Conservation (phyloP, 2,329 filamentous ascomycete species). For the Sporothrix brunneoviolacea region DNA sequence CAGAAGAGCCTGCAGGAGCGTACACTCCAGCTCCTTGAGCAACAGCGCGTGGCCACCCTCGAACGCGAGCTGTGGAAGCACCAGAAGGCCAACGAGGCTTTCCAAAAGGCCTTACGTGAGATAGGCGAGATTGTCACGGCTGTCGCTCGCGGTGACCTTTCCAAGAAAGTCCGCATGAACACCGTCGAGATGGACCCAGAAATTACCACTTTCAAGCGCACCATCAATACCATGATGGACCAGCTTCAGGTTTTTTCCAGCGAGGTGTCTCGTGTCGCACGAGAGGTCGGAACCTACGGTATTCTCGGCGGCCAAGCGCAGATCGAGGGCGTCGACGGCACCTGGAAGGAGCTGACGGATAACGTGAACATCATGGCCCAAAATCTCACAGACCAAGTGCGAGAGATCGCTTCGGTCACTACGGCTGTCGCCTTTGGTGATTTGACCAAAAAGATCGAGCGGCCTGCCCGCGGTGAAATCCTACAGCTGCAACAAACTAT, state of each 20-base stretch:
- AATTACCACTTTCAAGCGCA: constrained; percentile 95
- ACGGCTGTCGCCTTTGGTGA: constrained; percentile 79
- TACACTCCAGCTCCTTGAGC: constrained; percentile 74
- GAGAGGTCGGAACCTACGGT: constrained; percentile 93
- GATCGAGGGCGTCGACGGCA: constrained; percentile 89
- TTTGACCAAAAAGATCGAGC: constrained; percentile 76
- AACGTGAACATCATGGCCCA: constrained; percentile 83
- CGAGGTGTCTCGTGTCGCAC: constrained; percentile 88
- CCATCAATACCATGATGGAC: constrained; percentile 99
- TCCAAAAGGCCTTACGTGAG: constrained; percentile 93
- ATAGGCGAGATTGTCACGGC: constrained; percentile 97
- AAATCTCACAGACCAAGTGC: constrained; percentile 75
- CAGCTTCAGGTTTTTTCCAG: constrained; percentile 94
- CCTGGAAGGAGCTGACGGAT: constrained; percentile 94
- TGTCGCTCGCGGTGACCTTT: constrained; percentile 89
- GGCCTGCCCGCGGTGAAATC: constrained; percentile 74
- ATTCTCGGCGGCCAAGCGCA: constrained; percentile 89
- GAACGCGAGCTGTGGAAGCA: constrained; percentile 95
- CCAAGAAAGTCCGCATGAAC: constrained; percentile 94
- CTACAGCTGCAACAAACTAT: constrained; percentile 78
- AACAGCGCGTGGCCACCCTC: constrained; percentile 78
- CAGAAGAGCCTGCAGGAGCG: constrained; percentile 80
- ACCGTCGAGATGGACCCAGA: constrained; percentile 96
- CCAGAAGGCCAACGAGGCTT: constrained; percentile 95
- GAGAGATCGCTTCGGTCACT: constrained; percentile 78